Evolutionary conservation across 2,329 filamentous ascomycete genomes (phyloP).

Genomic region (Ilyonectria robusta): DNA sequence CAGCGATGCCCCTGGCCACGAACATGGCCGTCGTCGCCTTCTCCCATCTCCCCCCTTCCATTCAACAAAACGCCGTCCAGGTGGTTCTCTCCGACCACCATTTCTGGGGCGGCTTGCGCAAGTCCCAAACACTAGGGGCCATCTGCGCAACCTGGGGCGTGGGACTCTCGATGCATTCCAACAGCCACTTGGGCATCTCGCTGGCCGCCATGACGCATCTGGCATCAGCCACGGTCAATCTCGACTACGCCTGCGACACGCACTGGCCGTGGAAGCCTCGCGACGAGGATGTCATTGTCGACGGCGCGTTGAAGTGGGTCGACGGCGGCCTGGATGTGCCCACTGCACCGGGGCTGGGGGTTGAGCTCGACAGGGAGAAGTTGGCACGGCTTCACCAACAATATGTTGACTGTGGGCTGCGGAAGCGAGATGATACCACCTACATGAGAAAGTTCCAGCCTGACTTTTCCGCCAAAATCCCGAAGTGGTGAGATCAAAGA

Average conservation of each 20-base stretch:
- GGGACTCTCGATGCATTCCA: constrained; percentile 60
- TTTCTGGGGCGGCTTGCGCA: constrained; percentile 60
- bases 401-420: constrained; percentile 55
- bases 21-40: constrained; percentile 62
- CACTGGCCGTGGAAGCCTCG: constrained; percentile 62
- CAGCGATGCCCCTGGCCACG: constrained; percentile 58
- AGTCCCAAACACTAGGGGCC: constrained; percentile 55
- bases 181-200: constrained; percentile 59
- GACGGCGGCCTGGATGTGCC: constrained; percentile 56
- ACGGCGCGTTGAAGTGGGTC: constrained; percentile 54
- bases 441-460: constrained; percentile 55
- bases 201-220: constrained; percentile 61
- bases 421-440: constrained; percentile 55
- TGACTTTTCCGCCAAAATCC: constrained; percentile 52
- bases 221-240: constrained; percentile 56
- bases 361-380: constrained; percentile 56
- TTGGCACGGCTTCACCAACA: constrained; percentile 53
- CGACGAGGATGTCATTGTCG: constrained; percentile 57
- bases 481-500: constrained; percentile 48
- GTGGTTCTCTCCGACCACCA: constrained; percentile 59
- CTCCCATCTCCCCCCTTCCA: constrained; percentile 55
- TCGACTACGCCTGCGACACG: constrained; percentile 61
- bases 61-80: constrained; percentile 57
- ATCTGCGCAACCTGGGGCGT: constrained; percentile 58
- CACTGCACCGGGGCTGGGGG: constrained; percentile 52